Percentiles rank a stretch among this genome's conserved stretches.
Evolutionary conservation across 192 early-diverging fungal genomes (phyloP).

Genomic region (Haplosporangium gracile): DNA sequence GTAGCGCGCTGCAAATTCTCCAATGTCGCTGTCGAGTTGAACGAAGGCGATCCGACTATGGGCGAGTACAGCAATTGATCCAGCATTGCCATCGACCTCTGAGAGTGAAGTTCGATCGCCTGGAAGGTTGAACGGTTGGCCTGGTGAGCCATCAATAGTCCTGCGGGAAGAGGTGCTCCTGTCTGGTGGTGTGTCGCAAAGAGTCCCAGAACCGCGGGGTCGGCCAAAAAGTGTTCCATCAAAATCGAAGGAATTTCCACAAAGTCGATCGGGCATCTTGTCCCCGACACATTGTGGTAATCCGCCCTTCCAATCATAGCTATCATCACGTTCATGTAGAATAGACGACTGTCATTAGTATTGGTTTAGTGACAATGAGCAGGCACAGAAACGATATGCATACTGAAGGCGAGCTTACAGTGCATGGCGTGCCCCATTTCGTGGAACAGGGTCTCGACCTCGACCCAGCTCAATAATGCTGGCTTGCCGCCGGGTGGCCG

Average conservation of each 20-base stretch:
- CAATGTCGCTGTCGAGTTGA: constrained; percentile 71
- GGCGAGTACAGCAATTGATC: constrained; percentile 92
- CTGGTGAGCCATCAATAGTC: constrained; percentile 65
- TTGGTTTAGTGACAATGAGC: not conserved
- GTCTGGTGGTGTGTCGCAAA: constrained; percentile 86
- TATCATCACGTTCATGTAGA: constrained; percentile 10
- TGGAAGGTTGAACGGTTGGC: constrained; percentile 69
- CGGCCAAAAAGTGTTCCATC: constrained; percentile 91
- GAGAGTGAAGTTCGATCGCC: constrained; percentile 85
- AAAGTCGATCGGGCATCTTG: constrained; percentile 95
- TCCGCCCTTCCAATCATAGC: constrained; percentile 94
- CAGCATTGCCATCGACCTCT: constrained; percentile 91
- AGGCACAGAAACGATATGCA: not conserved
- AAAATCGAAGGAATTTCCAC: constrained; percentile 97
- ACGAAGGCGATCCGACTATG: constrained; percentile 53
- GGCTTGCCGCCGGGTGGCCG: constrained; percentile 63
- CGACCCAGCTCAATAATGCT: constrained; percentile 77
- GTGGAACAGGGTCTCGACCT: constrained; percentile 98
- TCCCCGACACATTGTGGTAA: constrained; percentile 97
- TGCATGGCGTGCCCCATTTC: constrained; percentile 99
- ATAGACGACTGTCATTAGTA: not conserved
- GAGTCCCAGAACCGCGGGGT: constrained; percentile 76
- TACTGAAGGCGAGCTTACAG: constrained; percentile 57
- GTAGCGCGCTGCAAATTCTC: constrained; percentile 70
- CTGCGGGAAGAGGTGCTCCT: constrained; percentile 68